Evolutionary conservation across 108 stramenopile genomes (phyloP).

Genomic region (Bacterosira constricta): DNA sequence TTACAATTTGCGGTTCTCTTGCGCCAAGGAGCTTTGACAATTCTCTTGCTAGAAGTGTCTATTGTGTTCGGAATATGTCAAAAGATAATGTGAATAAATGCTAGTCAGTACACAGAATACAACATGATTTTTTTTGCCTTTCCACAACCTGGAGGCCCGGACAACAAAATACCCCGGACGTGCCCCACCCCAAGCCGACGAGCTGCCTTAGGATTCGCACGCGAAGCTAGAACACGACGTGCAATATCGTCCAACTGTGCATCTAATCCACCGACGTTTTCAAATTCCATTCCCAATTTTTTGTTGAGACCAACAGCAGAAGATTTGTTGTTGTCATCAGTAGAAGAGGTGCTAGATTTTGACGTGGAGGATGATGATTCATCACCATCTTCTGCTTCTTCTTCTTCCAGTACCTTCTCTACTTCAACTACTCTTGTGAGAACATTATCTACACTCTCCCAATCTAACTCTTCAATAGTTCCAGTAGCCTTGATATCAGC

Average conservation of each 20-base stretch:
- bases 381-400: slow-evolving; percentile 6
- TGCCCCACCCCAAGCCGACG: slow-evolving; percentile 83
- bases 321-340: background rate
- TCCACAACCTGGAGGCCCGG: slow-evolving; percentile 79
- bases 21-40: slow-evolving; percentile 89
- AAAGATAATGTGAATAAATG: background rate
- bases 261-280: slow-evolving; percentile 82
- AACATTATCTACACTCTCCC: slow-evolving; percentile 19
- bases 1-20: slow-evolving; percentile 95
- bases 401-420: slow-evolving; percentile 12
- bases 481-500: slow-evolving; percentile 47
- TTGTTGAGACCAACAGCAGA: slow-evolving; percentile 46
- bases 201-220: slow-evolving; percentile 90
- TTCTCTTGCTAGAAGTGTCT: slow-evolving; percentile 92
- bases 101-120: background rate
- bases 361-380: background rate
- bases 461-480: slow-evolving; percentile 40
- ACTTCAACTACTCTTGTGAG: slow-evolving; percentile 40
- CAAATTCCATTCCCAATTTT: slow-evolving; percentile 75
- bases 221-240: slow-evolving; percentile 78
- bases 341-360: background rate
- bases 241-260: slow-evolving; percentile 80
- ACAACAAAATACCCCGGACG: slow-evolving; percentile 81
- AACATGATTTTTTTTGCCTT: slow-evolving; percentile 4
- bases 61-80: slow-evolving; percentile 55